Evolutionary conservation across 345 rosid genomes (phyloP), one percentile per base, ranked within the genome.

Genomic region (Gossypium sturtianum): DNA sequence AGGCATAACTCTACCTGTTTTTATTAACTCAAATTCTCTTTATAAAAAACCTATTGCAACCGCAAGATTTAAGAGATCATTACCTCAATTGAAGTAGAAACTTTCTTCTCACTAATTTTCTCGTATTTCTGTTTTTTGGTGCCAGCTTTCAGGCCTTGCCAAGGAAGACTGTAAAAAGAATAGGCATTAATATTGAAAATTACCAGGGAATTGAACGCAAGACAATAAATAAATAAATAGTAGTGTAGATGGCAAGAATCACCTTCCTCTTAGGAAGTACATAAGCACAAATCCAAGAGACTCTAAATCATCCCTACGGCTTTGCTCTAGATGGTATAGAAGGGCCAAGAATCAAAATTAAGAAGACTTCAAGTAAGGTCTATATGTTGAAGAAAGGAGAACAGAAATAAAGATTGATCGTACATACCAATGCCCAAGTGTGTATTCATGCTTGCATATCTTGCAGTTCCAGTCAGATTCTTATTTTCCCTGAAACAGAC

Each of bases 401-500:
- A 7, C 25, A 41, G 5, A 45, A 25, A 45, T 43, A 43, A 75
- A 23, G 23, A 9, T 29, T 54, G 62, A 17, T 2, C 17, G 59
- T 53, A 66, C 81, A 74, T 82, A 93, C 99, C 99, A 74, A 96
- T 96, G 73, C 99, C 99, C 75, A 93, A 89, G 81, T 96, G 99
- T 72, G 99, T 96, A 72, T 96, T 96, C 98, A 90, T 93, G 88
- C 99, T 96, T 49, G 99, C 99, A 89, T 96, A 96, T 88, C 99
- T 90, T 68, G 99, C 98, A 76, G 99, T 96, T 80, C 99, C 98
- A 43, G 99, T 96, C 79, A 96, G 83, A 79, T 91, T 93, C 83
- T 96, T 93, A 75, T 96, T 96, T 81, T 96, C 99, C 80, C 99
- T 96, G 88, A 78, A 87, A 49, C 2, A 12, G 45, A 3, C 58